Percentiles rank a stretch among this genome's conserved stretches.
Evolutionary conservation across 331 rosid species (phyloP).

Genomic region (Acacia pycnantha): DNA sequence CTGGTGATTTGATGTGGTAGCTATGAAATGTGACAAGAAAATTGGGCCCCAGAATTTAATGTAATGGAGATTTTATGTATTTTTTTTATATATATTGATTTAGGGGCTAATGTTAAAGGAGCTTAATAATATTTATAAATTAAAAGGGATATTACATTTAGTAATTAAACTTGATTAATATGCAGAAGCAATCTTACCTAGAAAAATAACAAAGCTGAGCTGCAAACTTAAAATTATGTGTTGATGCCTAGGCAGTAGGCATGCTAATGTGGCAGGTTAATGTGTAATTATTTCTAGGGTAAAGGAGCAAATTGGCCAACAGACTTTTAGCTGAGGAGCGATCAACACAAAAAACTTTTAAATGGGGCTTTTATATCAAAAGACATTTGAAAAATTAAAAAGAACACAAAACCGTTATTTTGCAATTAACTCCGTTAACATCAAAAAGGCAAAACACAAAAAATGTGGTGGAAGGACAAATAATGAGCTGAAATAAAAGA

Average conservation of each 20-base stretch:
- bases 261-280: no score
- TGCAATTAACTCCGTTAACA: no score
- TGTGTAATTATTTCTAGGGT: background rate
- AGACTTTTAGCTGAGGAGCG: no score
- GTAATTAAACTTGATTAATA: background rate
- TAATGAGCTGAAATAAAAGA: no score
- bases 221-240: background rate
- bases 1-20: background rate
- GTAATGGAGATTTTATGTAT: background rate
- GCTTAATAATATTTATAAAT: background rate
- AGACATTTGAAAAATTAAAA: no score
- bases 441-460: no score
- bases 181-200: background rate
- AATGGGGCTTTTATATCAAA: no score
- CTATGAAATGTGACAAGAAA: background rate
- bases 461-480: no score
- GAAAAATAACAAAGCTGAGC: background rate
- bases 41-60: background rate
- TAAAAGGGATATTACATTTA: background rate
- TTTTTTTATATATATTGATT: background rate
- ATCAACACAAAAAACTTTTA: no score
- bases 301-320: no score
- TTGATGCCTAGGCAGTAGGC: background rate
- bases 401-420: no score
- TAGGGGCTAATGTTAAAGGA: background rate